These are phyloP conservation scores for Arthroderma uncinatum DNA, from an alignment of 2,329 filamentous ascomycete species.

Conservation along the genomic window DNA sequence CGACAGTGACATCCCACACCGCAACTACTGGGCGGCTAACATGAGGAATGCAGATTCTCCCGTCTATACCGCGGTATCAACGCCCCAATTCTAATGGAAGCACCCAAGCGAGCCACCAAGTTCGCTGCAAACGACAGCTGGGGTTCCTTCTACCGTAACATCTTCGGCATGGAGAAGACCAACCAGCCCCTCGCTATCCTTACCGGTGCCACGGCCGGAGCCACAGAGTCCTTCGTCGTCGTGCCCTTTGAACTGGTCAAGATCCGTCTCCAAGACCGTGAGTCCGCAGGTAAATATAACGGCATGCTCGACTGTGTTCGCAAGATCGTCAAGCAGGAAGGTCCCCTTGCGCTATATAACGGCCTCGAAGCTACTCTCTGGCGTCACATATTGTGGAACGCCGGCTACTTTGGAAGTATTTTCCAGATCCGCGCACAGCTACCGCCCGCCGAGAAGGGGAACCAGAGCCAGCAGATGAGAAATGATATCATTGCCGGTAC, in stretches of 20 bases:
- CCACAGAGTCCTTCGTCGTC: constrained; percentile 91
- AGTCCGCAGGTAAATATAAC: constrained; percentile 65
- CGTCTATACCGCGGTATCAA: constrained; percentile 91
- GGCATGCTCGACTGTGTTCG: constrained; percentile 43
- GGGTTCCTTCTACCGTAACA: constrained; percentile 83
- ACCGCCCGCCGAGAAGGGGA: constrained; percentile 56
- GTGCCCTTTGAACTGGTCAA: constrained; percentile 98
- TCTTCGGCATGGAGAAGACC: constrained; percentile 78
- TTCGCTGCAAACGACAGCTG: constrained; percentile 98
- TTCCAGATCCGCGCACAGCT: constrained; percentile 86
- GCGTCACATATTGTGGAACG: constrained; percentile 90
- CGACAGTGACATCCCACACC: no score
- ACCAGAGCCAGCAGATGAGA: constrained; percentile 67
- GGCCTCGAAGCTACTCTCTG: constrained; percentile 93
- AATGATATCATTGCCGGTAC: constrained; percentile 83
- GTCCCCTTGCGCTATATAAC: constrained; percentile 82
- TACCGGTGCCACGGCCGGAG: constrained; percentile 87
- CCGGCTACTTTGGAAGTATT: constrained; percentile 95
- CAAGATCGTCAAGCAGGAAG: constrained; percentile 70
- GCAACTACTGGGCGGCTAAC: no score
- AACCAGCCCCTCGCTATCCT: constrained; percentile 84
- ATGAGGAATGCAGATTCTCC: constrained; percentile 50
- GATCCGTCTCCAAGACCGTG: constrained; percentile 93
- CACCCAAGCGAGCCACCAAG: constrained; percentile 91
- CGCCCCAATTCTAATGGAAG: constrained; percentile 96